Evolutionary conservation across 495 filamentous ascomycete genomes (phyloP), one percentile per base, ranked within the genome.

Genomic region (Talaromyces stipitatus): DNA sequence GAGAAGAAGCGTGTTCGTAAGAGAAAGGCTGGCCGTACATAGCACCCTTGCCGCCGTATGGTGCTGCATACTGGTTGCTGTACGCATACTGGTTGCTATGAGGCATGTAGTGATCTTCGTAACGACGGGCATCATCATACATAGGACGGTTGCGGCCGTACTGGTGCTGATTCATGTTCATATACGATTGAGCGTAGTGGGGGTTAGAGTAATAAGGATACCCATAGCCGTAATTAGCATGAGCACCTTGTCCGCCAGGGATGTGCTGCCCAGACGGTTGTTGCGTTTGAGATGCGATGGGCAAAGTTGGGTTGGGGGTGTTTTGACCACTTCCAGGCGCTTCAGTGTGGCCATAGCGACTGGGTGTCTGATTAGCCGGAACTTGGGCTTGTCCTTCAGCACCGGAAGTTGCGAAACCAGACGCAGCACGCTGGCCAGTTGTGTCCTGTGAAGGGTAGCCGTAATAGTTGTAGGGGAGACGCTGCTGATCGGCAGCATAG

Each of bases 11-110:
- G 64, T 95, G 80, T 11, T 92, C 90, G 66, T 90, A 92, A 5
- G 88, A 86, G 70, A 94, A 96, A 24, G 85, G 85, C 69, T 90
- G 89, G 57, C 83, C 84, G 64, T 96, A 95, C 74, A 91, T 83
- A 45, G 83, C 85, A 55, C 76, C 85, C 75, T 95, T 92, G 26
- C 33, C 86, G 24, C 33, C 86, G 59, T 91, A 92, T 2, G 85
- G 86, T 7, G 64, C 69, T n/a, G 72, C 83, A 48, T 84, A 87
- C 64, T 91, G 89, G 59, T 77, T 86, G 58, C 79, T 81, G 65
- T 89, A 90, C 45, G 79, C 82, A 63, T 82, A 85, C 67, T 90
- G 78, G 58, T 72, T 78, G 61, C 61, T 74, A 60, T 81, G 78
- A 38, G 75, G 75, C 75, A 80, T 76, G 66, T 77, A 77, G 61